Base-by-base conservation (phyloP, 2,329 filamentous ascomycete species). In the Cladosporium sp. region DNA sequence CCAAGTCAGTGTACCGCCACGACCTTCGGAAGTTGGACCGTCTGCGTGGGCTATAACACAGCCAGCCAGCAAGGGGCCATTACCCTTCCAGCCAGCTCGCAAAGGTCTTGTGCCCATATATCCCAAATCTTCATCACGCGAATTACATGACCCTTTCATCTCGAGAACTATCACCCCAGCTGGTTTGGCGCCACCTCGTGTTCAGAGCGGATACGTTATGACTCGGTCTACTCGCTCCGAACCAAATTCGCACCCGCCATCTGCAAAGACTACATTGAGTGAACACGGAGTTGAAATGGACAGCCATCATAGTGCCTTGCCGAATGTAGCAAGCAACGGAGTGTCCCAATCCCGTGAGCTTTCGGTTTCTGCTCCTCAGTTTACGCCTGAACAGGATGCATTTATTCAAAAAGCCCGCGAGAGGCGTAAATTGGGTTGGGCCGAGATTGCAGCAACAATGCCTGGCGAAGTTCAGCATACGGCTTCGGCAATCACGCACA, bases 31-130 rank as follows among this genome's bases (percentile, higher is more conserved):
- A 31, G 62, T 65, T 33, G 62, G 62, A n/a, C 56, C 62, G 1
- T 58, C 55, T 28, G 62, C 62, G 23, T 65, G 62, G 62, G 33
- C 31, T n/a, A 31, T 28, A 12, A 65, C 62, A 5, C 62, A 65
- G 31, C 62, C 62, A 59, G n/a, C 35, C 16, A 60, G 49, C 44
- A 65, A 65, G 37, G 62, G 62, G 2, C 46, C 53, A 12, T 29
- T 65, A 46, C 62, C 62, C 21, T 65, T 65, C 55, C 40, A 59
- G 55, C 62, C 62, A 26, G 62, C 62, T 37, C 62, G 62, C 44
- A 65, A 60, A 40, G 23, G 62, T 23, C 46, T 62, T 26, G 40
- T 31, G 23, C 58, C 58, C 3, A 26, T 57, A 4, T 33, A 33
- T 4, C 29, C 55, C 31, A 40, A 40, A 33, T 26, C 12, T 5